A percentile compares a stretch with the other conserved stretches of the same genome.
Conservation (phyloP, 805 yeast genomes). For the Yarrowia divulgata region DNA sequence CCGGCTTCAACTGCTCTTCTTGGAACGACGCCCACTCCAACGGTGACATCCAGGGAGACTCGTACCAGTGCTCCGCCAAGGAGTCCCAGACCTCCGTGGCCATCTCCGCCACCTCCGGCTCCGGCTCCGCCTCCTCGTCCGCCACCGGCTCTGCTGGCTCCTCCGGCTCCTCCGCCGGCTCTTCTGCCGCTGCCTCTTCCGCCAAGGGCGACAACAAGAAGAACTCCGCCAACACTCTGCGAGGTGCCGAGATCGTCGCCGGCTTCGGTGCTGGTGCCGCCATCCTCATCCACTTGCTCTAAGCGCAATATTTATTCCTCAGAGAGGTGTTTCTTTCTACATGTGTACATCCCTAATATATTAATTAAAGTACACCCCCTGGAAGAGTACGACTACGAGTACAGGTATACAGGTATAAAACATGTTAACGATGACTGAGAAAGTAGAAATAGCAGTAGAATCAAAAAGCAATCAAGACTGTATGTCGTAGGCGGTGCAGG, state of each 20-base stretch:
- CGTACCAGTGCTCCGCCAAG: slow-evolving; percentile 58
- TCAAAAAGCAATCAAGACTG: too few relatives aligned
- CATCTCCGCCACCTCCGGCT: slow-evolving; percentile 25
- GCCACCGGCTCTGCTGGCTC: slow-evolving; percentile 31
- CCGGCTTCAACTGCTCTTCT: slow-evolving; percentile 80
- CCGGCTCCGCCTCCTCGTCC: slow-evolving; percentile 9
- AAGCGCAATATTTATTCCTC: slow-evolving; percentile 39
- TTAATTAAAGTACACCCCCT: slow-evolving; percentile 25
- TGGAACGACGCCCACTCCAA: slow-evolving; percentile 74
- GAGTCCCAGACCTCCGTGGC: slow-evolving; percentile 39
- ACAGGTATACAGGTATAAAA: not conserved
- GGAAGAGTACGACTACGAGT: too few relatives aligned
- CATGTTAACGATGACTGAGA: not conserved
- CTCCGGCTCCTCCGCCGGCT: slow-evolving; percentile 20
- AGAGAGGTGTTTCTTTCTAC: slow-evolving; percentile 39
- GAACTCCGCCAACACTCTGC: slow-evolving; percentile 26
- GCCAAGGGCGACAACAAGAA: slow-evolving; percentile 16
- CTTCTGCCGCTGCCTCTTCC: slow-evolving; percentile 11
- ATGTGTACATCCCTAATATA: slow-evolving; percentile 39
- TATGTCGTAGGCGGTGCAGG: not conserved
- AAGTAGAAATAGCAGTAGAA: not conserved
- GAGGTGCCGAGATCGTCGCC: slow-evolving; percentile 34
- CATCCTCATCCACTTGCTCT: slow-evolving; percentile 39
- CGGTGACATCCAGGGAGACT: slow-evolving; percentile 91
- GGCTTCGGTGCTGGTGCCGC: slow-evolving; percentile 40